Base-by-base conservation (phyloP, 164 flowering plant species). In the Buxus sempervirens region DNA sequence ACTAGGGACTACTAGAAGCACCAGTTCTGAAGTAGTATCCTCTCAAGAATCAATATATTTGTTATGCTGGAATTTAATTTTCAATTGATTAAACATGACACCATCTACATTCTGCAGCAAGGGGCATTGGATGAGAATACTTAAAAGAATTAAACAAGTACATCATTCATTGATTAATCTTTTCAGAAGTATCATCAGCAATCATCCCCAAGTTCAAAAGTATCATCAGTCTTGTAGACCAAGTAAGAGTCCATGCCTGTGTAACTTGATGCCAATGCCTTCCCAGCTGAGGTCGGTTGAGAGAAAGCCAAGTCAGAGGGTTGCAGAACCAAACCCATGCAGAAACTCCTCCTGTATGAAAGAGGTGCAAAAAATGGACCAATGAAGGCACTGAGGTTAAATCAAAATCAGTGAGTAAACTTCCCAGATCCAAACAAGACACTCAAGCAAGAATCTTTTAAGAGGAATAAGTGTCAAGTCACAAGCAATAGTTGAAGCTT, bases 211-310 rank as follows among this genome's bases (percentile, higher is more conserved):
- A 58, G 18, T 67, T 55, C 60, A 21, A 67, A n/a, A 62, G 57
- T 41, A 56, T 64, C 67, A 32, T 64, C 67, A 32, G 78, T 58
- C 65, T 76, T 84, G 77, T 90, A 91, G 51, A 88, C 85, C 78
- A 93, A 79, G 77, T 86, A 88, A 21, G 88, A 77, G 0, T 48
- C 42, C 0, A 80, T 81, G 58, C 85, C 81, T 16, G 77, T 65
- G 60, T 86, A 90, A 25, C 59, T 79, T 59, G 84, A 78, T 59
- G 93, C 96, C 72, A 93, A 75, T 28, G 83, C 84, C 78, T 70
- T 84, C 65, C 97, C 98, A 18, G 82, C 75, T 54, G 88, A 75
- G 25, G 90, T 90, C 38, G 95, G 96, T 54, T 82, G 88, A 74
- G 93, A 87, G 74, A 88, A 91, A 42, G 97, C 97, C 70, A 88